Evolutionary conservation across 1,139 yeast species (phyloP), one percentile per base, ranked within the genome.

Genomic region (Torulaspora pretoriensis): DNA sequence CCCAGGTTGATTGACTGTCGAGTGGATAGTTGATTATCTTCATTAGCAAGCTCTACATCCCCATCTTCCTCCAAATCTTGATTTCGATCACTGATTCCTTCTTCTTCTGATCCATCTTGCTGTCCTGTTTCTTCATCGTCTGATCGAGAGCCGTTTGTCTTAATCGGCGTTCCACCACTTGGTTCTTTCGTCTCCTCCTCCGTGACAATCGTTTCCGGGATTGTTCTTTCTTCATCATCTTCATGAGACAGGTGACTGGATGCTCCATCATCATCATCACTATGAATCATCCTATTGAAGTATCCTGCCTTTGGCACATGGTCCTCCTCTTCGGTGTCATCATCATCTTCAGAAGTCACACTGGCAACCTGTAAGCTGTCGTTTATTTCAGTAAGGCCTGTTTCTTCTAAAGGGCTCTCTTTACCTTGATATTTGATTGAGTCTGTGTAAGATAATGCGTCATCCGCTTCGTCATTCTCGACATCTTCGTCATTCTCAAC

Each of bases 231-330:
- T 3, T 26, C 37, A 17, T 22, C 30, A 28, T 22, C 30, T 16
- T 34, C 33, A 3, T 16, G 27, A 6, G 27, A 6, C 6, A 35
- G 36, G 4, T 40, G 25, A 13, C 43, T 37, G 12, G 19, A 22
- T 8, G 23, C 8, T 14, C 30, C 28, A n/a, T n/a, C 34, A 9
- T 48, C 48, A 9, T 39, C 46, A 19, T 42, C 48, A 5, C 48
- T 49, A n/a, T 46, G 27, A 12, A 57, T 43, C 51, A 57, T 53
- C 17, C 51, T 49, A 22, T 51, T 47, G 42, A 56, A 58, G 43
- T 59, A 59, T 2, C 63, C 63, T 4, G 60, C 50, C 36, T 53
- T 49, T 6, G 58, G 47, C 6, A 49, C 54, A 30, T 46, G 47
- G 16, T 50, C 25, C 27, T 45, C 45, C 17, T 46, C 50, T 32